These are phyloP conservation scores for Plasmodium coatneyi DNA, from an alignment of 169 alveolate genomes.

Conservation along the genomic window DNA sequence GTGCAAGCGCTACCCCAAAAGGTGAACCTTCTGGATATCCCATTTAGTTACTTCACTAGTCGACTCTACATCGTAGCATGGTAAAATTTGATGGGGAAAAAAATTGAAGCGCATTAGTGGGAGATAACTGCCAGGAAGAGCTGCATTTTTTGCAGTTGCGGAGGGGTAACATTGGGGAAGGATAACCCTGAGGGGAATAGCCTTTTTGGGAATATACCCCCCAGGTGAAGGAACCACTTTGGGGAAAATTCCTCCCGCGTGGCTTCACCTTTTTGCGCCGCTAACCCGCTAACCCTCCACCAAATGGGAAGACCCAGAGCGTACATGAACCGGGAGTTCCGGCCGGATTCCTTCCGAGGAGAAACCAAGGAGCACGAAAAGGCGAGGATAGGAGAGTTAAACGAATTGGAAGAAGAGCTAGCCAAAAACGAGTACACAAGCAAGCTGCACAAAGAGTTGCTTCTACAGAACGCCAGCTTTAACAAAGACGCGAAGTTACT, in stretches of 20 bases:
- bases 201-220: neutral
- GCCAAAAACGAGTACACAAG: constrained; percentile 30
- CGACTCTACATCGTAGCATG: neutral
- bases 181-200: neutral
- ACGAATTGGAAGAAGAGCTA: constrained; percentile 10
- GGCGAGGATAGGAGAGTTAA: neutral
- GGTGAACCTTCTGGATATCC: neutral
- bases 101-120: neutral
- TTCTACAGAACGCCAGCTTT: constrained; percentile 14
- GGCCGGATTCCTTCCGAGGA: neutral
- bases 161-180: neutral
- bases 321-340: neutral
- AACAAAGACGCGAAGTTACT: constrained; percentile 2
- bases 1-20: neutral
- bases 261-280: neutral
- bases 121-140: neutral
- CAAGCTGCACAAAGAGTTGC: constrained; percentile 7
- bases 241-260: neutral
- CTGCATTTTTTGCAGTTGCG: neutral
- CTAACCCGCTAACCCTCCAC: neutral
- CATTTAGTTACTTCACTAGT: neutral
- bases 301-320: neutral
- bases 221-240: neutral
- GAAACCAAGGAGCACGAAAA: neutral
- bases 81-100: neutral